phyloP scores from a whole-genome alignment of 2,329 filamentous ascomycete genomes.

The Hymenoscyphus repandus region DNA sequence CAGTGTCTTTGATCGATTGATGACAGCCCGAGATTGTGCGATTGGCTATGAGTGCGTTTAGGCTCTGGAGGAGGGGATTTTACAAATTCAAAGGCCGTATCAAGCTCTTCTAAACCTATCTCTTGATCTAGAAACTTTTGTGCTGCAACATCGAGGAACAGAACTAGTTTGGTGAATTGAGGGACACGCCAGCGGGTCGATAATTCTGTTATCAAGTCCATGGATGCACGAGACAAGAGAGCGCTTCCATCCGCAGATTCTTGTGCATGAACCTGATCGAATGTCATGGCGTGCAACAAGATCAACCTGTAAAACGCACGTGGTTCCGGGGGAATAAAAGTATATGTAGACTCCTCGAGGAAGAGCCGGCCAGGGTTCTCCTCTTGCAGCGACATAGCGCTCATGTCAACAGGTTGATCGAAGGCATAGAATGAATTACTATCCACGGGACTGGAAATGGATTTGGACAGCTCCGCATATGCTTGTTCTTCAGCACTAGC shows the following conservation, averaged over 20 bases:
- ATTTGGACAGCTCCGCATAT: constrained; percentile 48
- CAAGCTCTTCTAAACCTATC: constrained; percentile 73
- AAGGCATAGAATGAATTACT: constrained; percentile 36
- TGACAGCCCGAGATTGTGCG: constrained; percentile 38
- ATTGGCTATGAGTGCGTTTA: constrained; percentile 39
- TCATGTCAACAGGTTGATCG: constrained; percentile 32
- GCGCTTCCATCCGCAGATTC: constrained; percentile 41
- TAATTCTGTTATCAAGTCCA: constrained; percentile 79
- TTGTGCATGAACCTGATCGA: constrained; percentile 51
- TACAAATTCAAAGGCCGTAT: constrained; percentile 74
- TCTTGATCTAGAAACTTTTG: constrained; percentile 84
- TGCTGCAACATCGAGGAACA: constrained; percentile 78
- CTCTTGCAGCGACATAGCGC: constrained; percentile 26
- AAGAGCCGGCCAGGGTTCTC: constrained; percentile 23
- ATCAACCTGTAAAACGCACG: constrained; percentile 79
- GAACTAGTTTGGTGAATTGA: constrained; percentile 69
- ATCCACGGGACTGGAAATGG: constrained; percentile 43
- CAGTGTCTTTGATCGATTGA: constrained; percentile 57
- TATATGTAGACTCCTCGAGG: constrained; percentile 66
- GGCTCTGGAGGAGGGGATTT: constrained; percentile 66
- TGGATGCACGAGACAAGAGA: constrained; percentile 69
- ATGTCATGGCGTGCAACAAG: constrained; percentile 67
- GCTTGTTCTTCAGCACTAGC: constrained; percentile 35
- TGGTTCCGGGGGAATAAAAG: constrained; percentile 82
- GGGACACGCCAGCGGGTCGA: constrained; percentile 86